phyloP scores from a whole-genome alignment of 2,329 filamentous ascomycete genomes.

The Pseudogymnoascus sp. region DNA sequence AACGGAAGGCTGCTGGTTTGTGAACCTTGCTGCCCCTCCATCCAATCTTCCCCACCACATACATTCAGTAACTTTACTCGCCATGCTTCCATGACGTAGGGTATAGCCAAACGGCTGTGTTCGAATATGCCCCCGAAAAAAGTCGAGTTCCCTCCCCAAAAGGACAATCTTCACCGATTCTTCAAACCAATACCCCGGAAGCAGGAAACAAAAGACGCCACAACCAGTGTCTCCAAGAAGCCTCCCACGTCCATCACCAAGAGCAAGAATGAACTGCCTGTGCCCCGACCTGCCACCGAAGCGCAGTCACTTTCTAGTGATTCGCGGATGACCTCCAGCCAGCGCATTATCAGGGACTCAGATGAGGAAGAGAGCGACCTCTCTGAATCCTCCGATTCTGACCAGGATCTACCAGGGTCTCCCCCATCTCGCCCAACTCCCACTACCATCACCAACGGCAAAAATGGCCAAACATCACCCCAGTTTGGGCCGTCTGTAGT shows the following conservation, averaged over 20 bases:
- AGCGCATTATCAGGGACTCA: slow-evolving; percentile 4
- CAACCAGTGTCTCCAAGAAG: not conserved
- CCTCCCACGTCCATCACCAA: not conserved
- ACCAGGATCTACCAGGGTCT: not conserved
- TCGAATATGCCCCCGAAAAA: slow-evolving; percentile 1
- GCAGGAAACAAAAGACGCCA: slow-evolving; percentile 30
- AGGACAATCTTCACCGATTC: slow-evolving; percentile 23
- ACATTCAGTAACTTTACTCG: not conserved
- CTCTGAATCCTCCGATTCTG: not conserved
- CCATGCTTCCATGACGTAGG: slow-evolving; percentile 1
- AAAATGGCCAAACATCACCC: not conserved
- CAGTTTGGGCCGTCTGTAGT: not conserved
- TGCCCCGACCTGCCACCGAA: not conserved
- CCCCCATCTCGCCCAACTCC: not conserved
- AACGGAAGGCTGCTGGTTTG: not conserved
- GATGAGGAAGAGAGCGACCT: slow-evolving; percentile 8
- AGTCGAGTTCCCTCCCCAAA: not conserved
- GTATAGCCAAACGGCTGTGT: not conserved
- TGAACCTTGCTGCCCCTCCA: slow-evolving; percentile 4
- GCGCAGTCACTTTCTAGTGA: not conserved
- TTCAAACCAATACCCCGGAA: slow-evolving; percentile 63
- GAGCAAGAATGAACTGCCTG: not conserved
- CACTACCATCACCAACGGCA: not conserved
- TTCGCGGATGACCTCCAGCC: not conserved
- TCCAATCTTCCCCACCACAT: slow-evolving; percentile 1